Base-by-base conservation (phyloP, 2,329 filamentous ascomycete species). In the Lanzia echinophila region DNA sequence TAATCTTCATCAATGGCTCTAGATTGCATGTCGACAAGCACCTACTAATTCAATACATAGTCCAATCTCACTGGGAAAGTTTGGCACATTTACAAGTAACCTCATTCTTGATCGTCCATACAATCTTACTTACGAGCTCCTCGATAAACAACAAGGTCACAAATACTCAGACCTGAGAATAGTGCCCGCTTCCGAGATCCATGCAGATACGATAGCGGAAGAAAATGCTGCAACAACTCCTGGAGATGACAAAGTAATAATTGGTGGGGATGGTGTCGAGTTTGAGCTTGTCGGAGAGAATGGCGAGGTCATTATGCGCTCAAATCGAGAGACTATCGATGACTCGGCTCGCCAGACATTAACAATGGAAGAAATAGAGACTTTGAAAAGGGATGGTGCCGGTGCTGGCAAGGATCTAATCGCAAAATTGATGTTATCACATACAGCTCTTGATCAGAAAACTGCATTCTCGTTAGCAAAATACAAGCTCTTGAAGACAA, bases 381-480 rank as follows among this genome's bases (percentile, higher is more conserved):
- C 79, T 60, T 71, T 88, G 59, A 89, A 89, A 69, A 79, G 78
- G 63, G 78, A 90, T 54, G 87, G 86, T 11, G 83, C 84, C 3
- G 85, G 85, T 5, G 88, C 89, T 0, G 92, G 91, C 12, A 87
- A 88, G 68, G 91, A 95, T 49, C 80, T 99, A 46, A 94, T 99
- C 59, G 86, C 88, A n/a, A 95, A 91, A 71, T 83, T 99, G 24
- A 81, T 99, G 70, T 79, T 90, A 31, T 94, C 90, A 42, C 94
- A 99, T 70, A 85, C 88, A 17, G 88, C 86, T 1, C 79, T 99
- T 42, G 90, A 95, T 62, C 87, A 97, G 73, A 99, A 99, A 77
- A 97, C 94, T 0, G 79, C 84, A 0, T 99, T 95, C 66, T 95
- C 90, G 2, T 75, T 96, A 55, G 91, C 92, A 42, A 99, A 99